Evolutionary conservation across 1,284 basidiomycete species (phyloP).

Genomic region (Xerocomus amazonicus): DNA sequence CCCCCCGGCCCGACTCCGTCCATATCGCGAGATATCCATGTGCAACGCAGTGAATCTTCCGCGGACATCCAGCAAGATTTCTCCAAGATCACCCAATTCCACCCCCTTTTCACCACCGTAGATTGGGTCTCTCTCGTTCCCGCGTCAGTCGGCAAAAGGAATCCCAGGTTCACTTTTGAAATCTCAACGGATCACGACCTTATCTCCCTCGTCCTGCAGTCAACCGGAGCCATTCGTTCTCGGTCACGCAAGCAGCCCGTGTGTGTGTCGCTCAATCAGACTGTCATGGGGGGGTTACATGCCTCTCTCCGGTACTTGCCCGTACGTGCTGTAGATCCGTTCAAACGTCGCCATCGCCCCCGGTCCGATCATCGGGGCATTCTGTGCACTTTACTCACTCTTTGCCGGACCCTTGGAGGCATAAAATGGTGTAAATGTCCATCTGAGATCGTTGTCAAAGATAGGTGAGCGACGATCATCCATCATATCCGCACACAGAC

Average conservation of each 20-base stretch:
- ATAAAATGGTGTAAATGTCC: slow-evolving; percentile 9
- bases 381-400: slow-evolving; percentile 4
- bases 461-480: slow-evolving; percentile 24
- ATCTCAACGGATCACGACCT: slow-evolving; percentile 34
- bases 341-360: background rate
- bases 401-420: slow-evolving; percentile 28
- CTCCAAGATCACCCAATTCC: slow-evolving; percentile 24
- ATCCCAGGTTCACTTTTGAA: slow-evolving; percentile 3
- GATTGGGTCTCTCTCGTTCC: slow-evolving; percentile 6
- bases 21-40: slow-evolving; percentile 34
- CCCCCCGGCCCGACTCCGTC: slow-evolving; percentile 25
- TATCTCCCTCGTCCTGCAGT: slow-evolving; percentile 27
- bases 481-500: background rate
- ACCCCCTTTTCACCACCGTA: slow-evolving; percentile 31
- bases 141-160: slow-evolving; percentile 6
- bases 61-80: slow-evolving; percentile 32
- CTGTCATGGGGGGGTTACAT: background rate
- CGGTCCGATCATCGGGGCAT: slow-evolving; percentile 3
- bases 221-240: slow-evolving; percentile 17
- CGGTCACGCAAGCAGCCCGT: slow-evolving; percentile 23
- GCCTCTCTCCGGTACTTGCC: background rate
- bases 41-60: slow-evolving; percentile 31
- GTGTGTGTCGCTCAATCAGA: slow-evolving; percentile 7
- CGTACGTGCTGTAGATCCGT: slow-evolving; percentile 10
- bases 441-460: slow-evolving; percentile 26